Conservation (phyloP, 2,329 filamentous ascomycete genomes). For the Periconia digitata region DNA sequence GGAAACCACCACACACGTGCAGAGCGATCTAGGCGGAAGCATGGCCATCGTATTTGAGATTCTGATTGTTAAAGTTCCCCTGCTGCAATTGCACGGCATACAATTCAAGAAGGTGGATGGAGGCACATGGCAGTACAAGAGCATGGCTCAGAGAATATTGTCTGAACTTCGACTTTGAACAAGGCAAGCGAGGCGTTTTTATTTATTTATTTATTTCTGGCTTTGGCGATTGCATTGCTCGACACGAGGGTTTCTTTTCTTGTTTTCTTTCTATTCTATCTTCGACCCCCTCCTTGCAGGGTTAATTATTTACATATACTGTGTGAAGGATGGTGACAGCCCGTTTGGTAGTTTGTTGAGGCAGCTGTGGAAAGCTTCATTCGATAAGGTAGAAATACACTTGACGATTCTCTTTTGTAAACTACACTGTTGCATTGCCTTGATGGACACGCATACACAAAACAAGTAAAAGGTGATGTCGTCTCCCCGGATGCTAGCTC, state of each 20-base stretch:
- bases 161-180: slow-evolving; percentile 74
- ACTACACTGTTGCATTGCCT: slow-evolving; percentile 9
- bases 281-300: slow-evolving; percentile 2
- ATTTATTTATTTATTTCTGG: no score
- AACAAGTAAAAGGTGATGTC: no score
- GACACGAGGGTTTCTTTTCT: neutral
- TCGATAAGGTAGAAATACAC: slow-evolving; percentile 9
- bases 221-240: neutral
- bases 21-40: slow-evolving; percentile 82
- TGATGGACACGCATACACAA: no score
- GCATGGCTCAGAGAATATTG: slow-evolving; percentile 94
- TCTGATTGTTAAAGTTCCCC: slow-evolving; percentile 93
- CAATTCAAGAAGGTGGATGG: slow-evolving; percentile 97
- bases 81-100: slow-evolving; percentile 89
- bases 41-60: slow-evolving; percentile 92
- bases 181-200: slow-evolving; percentile 18
- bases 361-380: neutral
- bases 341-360: neutral
- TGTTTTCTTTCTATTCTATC: slow-evolving; percentile 7
- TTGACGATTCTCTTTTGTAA: slow-evolving; percentile 36
- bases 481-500: no score
- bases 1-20: slow-evolving; percentile 89
- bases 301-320: slow-evolving; percentile 1
- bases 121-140: slow-evolving; percentile 98
- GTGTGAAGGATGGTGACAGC: neutral